A percentile compares a stretch with the other conserved stretches of the same genome.
Conservation (phyloP, 202 grass and related monocot species). For the Eragrostis tef region DNA sequence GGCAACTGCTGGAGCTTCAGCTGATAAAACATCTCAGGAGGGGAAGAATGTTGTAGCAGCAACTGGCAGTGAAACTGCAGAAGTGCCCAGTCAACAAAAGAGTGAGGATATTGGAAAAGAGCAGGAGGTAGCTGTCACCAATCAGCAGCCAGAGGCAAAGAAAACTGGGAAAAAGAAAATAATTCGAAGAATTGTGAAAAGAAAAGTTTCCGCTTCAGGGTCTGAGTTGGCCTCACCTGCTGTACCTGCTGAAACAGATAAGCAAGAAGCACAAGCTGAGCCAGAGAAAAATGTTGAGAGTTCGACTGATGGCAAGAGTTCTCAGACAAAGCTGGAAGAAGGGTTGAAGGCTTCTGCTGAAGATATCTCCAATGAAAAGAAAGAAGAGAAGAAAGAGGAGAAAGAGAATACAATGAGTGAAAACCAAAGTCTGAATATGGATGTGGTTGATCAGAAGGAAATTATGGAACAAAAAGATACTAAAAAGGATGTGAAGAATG, state of each 20-base stretch:
- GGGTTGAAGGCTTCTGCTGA: constrained; percentile 43
- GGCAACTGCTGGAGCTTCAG: constrained; percentile 44
- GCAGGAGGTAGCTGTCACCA: constrained; percentile 16
- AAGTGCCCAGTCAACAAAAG: constrained; percentile 46
- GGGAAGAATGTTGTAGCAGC: constrained; percentile 47
- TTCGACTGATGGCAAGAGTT: constrained; percentile 28
- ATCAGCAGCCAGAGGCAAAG: constrained; percentile 56
- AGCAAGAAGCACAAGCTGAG: constrained; percentile 50
- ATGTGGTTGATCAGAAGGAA: constrained; percentile 54
- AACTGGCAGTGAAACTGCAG: constrained; percentile 46
- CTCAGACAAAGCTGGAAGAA: constrained; percentile 57
- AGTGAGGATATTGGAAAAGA: constrained; percentile 51
- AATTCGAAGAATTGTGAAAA: constrained; percentile 90
- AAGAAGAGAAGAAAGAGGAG: constrained; percentile 53
- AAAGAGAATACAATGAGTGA: constrained; percentile 41
- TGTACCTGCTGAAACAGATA: constrained; percentile 55
- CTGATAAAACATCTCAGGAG: constrained; percentile 52
- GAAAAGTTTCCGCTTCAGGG: constrained; percentile 61
- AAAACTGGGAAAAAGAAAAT: constrained; percentile 82
- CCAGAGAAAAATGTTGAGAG: constrained; percentile 57
- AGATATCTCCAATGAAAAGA: constrained; percentile 52
- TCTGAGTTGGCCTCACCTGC: constrained; percentile 43
- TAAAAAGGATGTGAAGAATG: constrained; percentile 58
- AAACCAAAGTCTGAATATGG: constrained; percentile 21
- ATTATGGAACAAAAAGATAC: constrained; percentile 52